These are phyloP conservation scores for Stagonosporopsis cucurbitacearum DNA, from an alignment of 2,329 filamentous ascomycete species.

Conservation along the genomic window DNA sequence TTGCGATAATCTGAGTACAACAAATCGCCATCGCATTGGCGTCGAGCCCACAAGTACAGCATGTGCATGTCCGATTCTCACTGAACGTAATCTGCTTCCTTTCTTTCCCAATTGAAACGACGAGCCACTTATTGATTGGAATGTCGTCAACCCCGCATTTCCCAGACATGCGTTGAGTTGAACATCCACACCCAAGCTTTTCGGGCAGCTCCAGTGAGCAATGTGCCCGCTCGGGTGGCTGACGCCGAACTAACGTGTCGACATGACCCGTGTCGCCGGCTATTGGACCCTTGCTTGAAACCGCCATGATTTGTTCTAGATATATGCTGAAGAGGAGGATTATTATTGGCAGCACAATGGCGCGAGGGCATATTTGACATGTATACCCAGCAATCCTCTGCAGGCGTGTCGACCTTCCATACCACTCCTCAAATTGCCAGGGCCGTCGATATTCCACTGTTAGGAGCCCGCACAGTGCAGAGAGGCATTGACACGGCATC, in stretches of 20 bases:
- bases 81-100: slow-evolving; percentile 21
- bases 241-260: slow-evolving; percentile 17
- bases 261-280: background rate
- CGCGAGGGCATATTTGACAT: background rate
- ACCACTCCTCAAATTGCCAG: background rate
- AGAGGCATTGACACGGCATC: background rate
- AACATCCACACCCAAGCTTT: slow-evolving; percentile 31
- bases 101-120: slow-evolving; percentile 23
- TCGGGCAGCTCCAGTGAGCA: slow-evolving; percentile 34
- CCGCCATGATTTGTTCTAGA: background rate
- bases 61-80: slow-evolving; percentile 29
- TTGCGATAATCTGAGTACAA: slow-evolving; percentile 23
- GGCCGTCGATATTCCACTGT: background rate
- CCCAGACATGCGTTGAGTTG: slow-evolving; percentile 35
- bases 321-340: background rate
- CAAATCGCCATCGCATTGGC: slow-evolving; percentile 24
- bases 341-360: background rate
- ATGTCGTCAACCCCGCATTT: slow-evolving; percentile 47
- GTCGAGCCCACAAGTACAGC: slow-evolving; percentile 32
- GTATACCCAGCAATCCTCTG: background rate
- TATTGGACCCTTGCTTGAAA: background rate
- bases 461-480: background rate
- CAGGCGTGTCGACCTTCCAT: background rate
- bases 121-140: slow-evolving; percentile 27
- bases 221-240: slow-evolving; percentile 30